Evolutionary conservation across 1,139 yeast genomes (phyloP), one percentile per base, ranked within the genome.

Genomic region (Starmera stellimalicola): DNA sequence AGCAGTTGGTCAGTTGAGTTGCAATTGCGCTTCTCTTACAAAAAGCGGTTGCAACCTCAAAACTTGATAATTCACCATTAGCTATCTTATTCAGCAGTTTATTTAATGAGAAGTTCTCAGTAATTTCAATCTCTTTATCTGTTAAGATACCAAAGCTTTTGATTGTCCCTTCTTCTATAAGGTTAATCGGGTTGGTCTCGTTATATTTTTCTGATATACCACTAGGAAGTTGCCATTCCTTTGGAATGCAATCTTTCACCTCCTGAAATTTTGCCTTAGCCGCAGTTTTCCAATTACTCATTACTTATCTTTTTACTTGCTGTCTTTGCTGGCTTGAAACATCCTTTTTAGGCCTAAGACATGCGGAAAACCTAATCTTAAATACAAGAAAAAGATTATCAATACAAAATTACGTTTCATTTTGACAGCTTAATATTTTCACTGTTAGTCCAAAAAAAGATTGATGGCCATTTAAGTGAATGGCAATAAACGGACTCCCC

Each of bases 1-100:
- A 70, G 45, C 75, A 68, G 45, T 73, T 73, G 41, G 75, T 68
- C 45, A 68, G 58, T 40, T 69, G 73, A 36, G 68, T 70, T 14
- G 65, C 46, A 18, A 65, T 45, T 15, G 60, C 52, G 3, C 69
- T 66, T 33, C 70, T 42, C 34, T 58, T 53, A 33, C 57, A 50
- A 34, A 49, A 53, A 2, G 57, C 56, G 5, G 43, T 38, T 4
- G 52, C 44, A 3, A 50, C 50, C 20, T 52, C 45, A 18, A 40
- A 41, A 14, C 53, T 36, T 6, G 52, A 35, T 47, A 47, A 49
- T 30, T 17, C 42, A 9, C 22, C 16, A 5, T 10, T 14, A 16
- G 31, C 26, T 6, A 29, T 25, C 14, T 26, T 19, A 14, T 14
- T 12, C n/a, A 15, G 19, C 27, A 29, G 29, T 16, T 17, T 14